Percentiles rank a stretch among this genome's conserved stretches.
Conservation (phyloP, 257 asterid genomes). For the Capsicum pubescens region DNA sequence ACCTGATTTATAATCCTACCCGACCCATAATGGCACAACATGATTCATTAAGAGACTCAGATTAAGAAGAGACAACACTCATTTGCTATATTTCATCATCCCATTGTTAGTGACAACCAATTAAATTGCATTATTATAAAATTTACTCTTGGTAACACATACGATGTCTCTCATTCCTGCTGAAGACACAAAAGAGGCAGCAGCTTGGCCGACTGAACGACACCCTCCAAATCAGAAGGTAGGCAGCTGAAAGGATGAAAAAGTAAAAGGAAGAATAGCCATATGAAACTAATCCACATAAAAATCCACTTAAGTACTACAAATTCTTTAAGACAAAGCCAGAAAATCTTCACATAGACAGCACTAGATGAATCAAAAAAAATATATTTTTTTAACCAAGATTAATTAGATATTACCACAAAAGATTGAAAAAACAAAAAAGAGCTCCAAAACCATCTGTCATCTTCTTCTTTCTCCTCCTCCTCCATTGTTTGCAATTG, state of each 20-base stretch:
- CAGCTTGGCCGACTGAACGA: slow-evolving; percentile 94
- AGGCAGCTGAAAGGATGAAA: slow-evolving; percentile 69
- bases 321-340: neutral
- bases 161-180: slow-evolving; percentile 94
- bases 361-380: neutral
- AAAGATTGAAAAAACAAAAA: neutral
- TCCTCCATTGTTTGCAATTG: slow-evolving; percentile 35
- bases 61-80: neutral
- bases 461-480: slow-evolving; percentile 66
- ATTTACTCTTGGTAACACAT: slow-evolving; percentile 35
- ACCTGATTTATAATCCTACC: too few relatives aligned
- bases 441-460: slow-evolving; percentile 52
- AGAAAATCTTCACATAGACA: neutral
- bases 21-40: neutral
- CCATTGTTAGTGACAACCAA: slow-evolving; percentile 6
- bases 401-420: neutral
- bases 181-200: slow-evolving; percentile 75
- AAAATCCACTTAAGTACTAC: neutral
- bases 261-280: slow-evolving; percentile 12
- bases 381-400: too few relatives aligned
- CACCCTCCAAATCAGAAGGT: slow-evolving; percentile 96
- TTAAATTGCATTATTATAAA: slow-evolving; percentile 12
- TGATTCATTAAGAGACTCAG: neutral
- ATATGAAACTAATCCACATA: neutral
- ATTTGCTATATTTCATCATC: neutral